A percentile compares a stretch with the other conserved stretches of the same genome.
These are phyloP conservation scores for Bryum argenteum DNA, from an alignment of 225 moss, liverwort and hornwort species.

Conservation along the genomic window DNA sequence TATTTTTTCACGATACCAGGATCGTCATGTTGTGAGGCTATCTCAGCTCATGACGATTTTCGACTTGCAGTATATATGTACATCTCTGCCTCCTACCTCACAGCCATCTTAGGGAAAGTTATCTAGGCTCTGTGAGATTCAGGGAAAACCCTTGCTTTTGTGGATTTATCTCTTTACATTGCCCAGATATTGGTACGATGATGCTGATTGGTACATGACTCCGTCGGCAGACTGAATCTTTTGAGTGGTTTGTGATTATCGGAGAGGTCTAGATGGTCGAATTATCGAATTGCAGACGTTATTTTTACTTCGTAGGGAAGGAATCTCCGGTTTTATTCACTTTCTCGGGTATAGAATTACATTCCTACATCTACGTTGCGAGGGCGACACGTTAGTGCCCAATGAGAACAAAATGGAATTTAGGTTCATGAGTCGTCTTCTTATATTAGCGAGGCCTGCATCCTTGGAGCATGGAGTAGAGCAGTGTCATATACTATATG, in stretches of 20 bases:
- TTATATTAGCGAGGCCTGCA: constrained; percentile 3
- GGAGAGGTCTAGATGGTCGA: constrained; percentile 18
- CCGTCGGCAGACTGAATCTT: constrained; percentile 4
- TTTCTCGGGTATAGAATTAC: background rate
- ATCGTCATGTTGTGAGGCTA: background rate
- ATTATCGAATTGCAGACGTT: background rate
- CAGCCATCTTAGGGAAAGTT: too few species aligned
- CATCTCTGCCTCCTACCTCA: too few species aligned
- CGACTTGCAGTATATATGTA: background rate
- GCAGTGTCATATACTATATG: background rate
- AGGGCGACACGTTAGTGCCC: background rate
- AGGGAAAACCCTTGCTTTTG: background rate
- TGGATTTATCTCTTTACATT: background rate
- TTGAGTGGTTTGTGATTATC: constrained; percentile 4
- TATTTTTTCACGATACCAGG: too few species aligned
- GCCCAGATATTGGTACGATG: constrained; percentile 2
- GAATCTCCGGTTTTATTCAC: constrained; percentile 1
- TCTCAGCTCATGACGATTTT: background rate
- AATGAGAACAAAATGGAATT: constrained; percentile 2
- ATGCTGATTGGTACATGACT: background rate
- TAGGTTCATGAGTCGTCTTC: background rate
- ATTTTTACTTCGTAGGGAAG: background rate
- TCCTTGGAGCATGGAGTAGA: constrained; percentile 6
- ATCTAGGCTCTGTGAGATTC: background rate
- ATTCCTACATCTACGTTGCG: background rate